Conservation (phyloP, 495 filamentous ascomycete genomes). For the Recurvomyces mirabilis region DNA sequence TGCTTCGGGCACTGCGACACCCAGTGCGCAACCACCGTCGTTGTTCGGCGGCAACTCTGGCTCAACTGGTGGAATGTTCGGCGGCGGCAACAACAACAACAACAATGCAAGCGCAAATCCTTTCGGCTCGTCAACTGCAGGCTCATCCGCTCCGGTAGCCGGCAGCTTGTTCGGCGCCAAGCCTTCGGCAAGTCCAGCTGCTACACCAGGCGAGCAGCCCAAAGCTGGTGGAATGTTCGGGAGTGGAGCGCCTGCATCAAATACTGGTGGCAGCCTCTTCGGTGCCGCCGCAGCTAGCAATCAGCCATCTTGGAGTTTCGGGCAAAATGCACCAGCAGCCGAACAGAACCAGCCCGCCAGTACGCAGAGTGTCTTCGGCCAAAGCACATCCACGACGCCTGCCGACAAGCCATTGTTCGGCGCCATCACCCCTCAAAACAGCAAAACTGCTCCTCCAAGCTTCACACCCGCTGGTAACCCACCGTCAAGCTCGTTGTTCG, state of each 20-base stretch:
- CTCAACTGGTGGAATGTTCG: no score
- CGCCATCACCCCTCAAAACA: constrained; percentile 9
- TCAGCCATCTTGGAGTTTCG: not conserved
- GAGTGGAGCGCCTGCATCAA: not conserved
- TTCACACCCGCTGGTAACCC: constrained; percentile 16
- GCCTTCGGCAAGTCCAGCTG: not conserved
- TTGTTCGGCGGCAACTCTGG: no score
- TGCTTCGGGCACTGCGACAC: no score
- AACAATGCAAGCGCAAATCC: no score
- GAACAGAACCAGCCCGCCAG: not conserved
- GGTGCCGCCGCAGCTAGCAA: not conserved
- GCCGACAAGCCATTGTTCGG: constrained; percentile 21
- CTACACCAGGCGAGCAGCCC: constrained; percentile 6
- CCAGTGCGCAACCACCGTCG: no score
- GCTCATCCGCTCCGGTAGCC: not conserved
- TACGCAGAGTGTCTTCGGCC: not conserved
- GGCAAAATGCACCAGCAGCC: not conserved
- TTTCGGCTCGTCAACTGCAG: no score
- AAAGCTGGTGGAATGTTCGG: not conserved
- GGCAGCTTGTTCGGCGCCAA: constrained; percentile 1
- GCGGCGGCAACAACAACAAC: not conserved
- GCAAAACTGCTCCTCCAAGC: not conserved
- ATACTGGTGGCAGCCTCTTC: constrained; percentile 2
- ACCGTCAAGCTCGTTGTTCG: constrained; percentile 1
- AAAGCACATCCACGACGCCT: no score